Conservation (phyloP, 1,284 basidiomycete genomes). For the Mycosarcoma maydis region DNA sequence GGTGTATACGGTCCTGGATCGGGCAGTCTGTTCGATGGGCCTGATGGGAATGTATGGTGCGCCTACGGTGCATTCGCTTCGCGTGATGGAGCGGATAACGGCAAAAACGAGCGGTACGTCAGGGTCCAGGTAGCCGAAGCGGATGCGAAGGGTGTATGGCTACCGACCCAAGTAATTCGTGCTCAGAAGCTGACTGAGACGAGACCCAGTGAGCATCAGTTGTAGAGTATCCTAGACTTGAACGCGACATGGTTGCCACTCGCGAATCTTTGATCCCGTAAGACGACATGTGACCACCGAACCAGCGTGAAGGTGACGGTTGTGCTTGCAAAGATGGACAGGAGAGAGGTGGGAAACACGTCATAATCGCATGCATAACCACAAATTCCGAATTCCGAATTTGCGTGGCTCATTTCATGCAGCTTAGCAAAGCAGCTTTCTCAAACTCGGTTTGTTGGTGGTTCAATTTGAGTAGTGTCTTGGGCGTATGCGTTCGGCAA, state of each 20-base stretch:
- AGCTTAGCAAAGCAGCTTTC: constrained; percentile 35
- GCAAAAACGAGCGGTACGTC: constrained; percentile 34
- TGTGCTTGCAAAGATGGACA: too few relatives aligned
- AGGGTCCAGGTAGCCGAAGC: constrained; percentile 33
- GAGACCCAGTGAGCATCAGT: too few relatives aligned
- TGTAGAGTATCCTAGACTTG: too few relatives aligned
- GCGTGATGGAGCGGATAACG: constrained; percentile 23
- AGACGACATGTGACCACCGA: not conserved
- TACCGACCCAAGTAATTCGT: constrained; percentile 32
- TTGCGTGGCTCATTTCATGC: constrained; percentile 10
- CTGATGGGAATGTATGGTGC: constrained; percentile 27
- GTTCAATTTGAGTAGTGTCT: too few relatives aligned
- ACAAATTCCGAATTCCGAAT: constrained; percentile 4
- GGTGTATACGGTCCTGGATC: constrained; percentile 36
- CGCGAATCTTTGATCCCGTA: not conserved
- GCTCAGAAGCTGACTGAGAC: constrained; percentile 18
- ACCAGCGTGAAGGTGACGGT: too few relatives aligned
- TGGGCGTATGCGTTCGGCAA: too few relatives aligned
- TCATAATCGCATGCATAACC: constrained; percentile 5
- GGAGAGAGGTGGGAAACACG: too few relatives aligned
- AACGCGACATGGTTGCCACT: not conserved
- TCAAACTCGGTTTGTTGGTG: too few relatives aligned
- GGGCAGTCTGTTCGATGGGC: constrained; percentile 31
- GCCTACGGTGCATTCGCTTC: constrained; percentile 36
- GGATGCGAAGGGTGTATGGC: constrained; percentile 36